Evolutionary conservation across 2,329 filamentous ascomycete genomes (phyloP).

Genomic region (Acarospora socialis): DNA sequence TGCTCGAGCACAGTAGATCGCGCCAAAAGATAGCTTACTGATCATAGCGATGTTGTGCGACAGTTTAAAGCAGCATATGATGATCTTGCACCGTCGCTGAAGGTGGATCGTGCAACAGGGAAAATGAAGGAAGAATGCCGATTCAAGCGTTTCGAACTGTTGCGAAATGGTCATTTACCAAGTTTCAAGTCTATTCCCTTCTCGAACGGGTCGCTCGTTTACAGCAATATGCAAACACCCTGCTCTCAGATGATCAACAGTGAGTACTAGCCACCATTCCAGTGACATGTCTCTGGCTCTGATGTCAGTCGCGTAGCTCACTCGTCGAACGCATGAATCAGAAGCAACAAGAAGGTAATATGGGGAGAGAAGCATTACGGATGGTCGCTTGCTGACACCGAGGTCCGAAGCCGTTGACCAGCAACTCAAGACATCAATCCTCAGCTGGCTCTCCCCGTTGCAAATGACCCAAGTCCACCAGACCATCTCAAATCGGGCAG

Average conservation of each 20-base stretch:
- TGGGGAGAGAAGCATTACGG: no score
- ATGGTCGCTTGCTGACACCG: no score
- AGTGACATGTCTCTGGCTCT: background rate
- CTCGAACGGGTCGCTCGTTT: background rate
- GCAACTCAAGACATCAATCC: background rate
- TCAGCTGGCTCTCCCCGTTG: background rate
- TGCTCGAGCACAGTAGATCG: background rate
- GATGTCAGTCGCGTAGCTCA: background rate
- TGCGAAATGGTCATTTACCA: slow-evolving; percentile 4
- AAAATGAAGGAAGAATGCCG: background rate
- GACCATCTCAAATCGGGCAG: background rate
- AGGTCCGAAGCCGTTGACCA: background rate
- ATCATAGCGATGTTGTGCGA: background rate
- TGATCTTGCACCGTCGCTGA: slow-evolving; percentile 1
- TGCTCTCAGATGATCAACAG: background rate
- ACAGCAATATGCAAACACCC: slow-evolving; percentile 1
- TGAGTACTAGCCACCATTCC: background rate
- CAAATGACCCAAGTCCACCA: slow-evolving; percentile 1
- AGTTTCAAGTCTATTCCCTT: slow-evolving; percentile 1
- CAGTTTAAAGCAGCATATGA: slow-evolving; percentile 2
- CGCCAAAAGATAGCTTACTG: background rate
- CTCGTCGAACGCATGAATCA: background rate
- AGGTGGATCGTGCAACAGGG: background rate
- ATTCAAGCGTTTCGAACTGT: slow-evolving; percentile 1
- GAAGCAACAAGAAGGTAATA: background rate